Percentiles rank a stretch among this genome's conserved stretches.
Conservation (phyloP, 495 filamentous ascomycete genomes). For the Extremus antarcticus region DNA sequence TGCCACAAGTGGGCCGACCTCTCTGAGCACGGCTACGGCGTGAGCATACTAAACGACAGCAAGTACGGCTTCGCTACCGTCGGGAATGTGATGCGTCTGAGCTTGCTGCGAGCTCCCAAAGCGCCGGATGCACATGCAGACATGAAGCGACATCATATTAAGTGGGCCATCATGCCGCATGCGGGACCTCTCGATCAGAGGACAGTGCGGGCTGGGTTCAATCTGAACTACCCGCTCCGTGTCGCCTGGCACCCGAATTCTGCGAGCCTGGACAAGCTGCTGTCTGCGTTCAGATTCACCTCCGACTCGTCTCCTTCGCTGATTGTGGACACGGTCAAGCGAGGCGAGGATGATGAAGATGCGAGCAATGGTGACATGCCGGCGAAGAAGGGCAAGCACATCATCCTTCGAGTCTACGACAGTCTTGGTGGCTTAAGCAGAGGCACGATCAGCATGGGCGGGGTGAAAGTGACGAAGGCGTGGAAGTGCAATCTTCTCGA, state of each 20-base stretch:
- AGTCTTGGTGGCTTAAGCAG: conserved; percentile 73
- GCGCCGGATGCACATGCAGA: conserved; percentile 93
- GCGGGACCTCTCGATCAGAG: conserved; percentile 53
- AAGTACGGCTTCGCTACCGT: conserved; percentile 93
- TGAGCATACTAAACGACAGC: conserved; percentile 87
- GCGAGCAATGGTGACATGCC: conserved; percentile 54
- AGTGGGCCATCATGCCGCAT: conserved; percentile 88
- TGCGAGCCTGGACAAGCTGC: conserved; percentile 12
- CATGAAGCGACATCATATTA: conserved; percentile 79
- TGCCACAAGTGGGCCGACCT: conserved; percentile 97
- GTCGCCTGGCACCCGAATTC: conserved; percentile 7
- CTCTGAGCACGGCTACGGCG: conserved; percentile 82
- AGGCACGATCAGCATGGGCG: conserved; percentile 50
- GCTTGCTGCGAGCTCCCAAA: conserved; percentile 82
- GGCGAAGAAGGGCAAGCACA: conserved; percentile 56
- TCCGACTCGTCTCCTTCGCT: conserved; percentile 37
- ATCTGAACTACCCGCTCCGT: conserved; percentile 76
- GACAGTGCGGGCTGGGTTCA: conserved; percentile 72
- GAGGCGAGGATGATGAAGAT: conserved; percentile 92
- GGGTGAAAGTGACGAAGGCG: conserved; percentile 59
- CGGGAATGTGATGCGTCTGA: conserved; percentile 87
- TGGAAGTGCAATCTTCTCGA: conserved; percentile 73
- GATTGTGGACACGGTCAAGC: conserved; percentile 75
- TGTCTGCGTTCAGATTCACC: conserved; percentile 24
- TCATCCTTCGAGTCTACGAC: conserved; percentile 80